Evolutionary conservation across 2,329 filamentous ascomycete genomes (phyloP), one percentile per base, ranked within the genome.

Genomic region (Xylariaceae sp.): DNA sequence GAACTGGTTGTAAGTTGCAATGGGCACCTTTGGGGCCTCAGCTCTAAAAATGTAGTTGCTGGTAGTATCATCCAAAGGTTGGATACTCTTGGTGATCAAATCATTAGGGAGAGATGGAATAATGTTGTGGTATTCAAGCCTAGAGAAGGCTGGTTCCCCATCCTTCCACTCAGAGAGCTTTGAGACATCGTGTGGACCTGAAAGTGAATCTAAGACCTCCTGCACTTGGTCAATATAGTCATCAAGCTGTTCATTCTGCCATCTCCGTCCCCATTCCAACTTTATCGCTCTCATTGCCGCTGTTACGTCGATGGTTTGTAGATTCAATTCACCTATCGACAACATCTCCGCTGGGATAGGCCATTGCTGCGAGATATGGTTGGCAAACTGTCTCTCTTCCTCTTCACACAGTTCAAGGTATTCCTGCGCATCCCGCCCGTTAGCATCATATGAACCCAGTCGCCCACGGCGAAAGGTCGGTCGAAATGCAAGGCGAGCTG

Each of bases 221-320:
- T 63, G 58, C 1, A 55, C 50, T 21, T 44, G 20, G 6, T 48
- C 11, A n/a, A 58, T 11, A 39, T 55, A 63, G 11, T 9, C 11
- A 15, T 55, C 52, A 2, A 63, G 42, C 13, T 56, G 50, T 11
- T 13, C 27, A 27, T 59, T 59, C 8, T 30, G 16, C 2, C 33
- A 48, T 41, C 56, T 47, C 11, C 58, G 54, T 4, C 52, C 55
- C 60, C 60, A 61, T 35, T 61, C 59, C 6, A 52, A 29, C 6
- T 13, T 9, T 24, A 63, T 51, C 8, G 36, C 29, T 0, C 53
- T 42, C 16, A 60, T n/a, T 1, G 46, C 49, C 4, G 37, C 20
- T 21, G 16, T 4, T 20, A 29, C 16, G 26, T 57, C 40, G 9
- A 61, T 50, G 18, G 29, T 16, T 7, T 53, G 9, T 7, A 18